phyloP scores from a whole-genome alignment of 805 yeast genomes.

The Kluyveromyces wickerhamii region DNA sequence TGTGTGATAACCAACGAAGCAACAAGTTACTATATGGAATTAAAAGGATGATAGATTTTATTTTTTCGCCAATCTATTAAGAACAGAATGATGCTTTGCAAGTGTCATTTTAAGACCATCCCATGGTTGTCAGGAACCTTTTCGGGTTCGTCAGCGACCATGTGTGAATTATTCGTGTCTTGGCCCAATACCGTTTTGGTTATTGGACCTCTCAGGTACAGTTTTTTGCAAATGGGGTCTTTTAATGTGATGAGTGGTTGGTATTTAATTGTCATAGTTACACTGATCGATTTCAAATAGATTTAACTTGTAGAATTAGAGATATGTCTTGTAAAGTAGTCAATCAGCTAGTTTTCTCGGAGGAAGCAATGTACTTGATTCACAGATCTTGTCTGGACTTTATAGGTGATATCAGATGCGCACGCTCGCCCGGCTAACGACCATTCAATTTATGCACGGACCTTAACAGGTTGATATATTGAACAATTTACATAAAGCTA shows the following conservation, averaged over 20 bases:
- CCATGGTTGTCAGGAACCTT: conserved; percentile 9
- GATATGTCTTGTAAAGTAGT: too few species aligned
- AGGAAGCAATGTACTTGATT: too few species aligned
- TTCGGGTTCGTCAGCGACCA: conserved; percentile 8
- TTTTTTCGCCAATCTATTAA: conserved; percentile 26
- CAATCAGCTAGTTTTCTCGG: too few species aligned
- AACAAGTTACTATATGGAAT: too few species aligned
- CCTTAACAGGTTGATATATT: conserved; percentile 5
- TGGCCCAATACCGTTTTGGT: conserved; percentile 18
- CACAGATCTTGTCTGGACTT: not conserved
- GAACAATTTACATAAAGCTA: conserved; percentile 5
- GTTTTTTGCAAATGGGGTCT: conserved; percentile 22
- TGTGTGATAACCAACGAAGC: too few species aligned
- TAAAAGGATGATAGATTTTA: conserved; percentile 27
- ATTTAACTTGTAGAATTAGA: not conserved
- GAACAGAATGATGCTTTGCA: conserved; percentile 20
- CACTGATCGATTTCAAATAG: conserved; percentile 45
- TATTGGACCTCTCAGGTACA: conserved; percentile 4
- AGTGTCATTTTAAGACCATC: conserved; percentile 16
- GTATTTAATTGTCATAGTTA: conserved; percentile 66
- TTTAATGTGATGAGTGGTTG: conserved; percentile 58
- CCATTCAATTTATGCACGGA: conserved; percentile 1
- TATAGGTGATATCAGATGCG: not conserved
- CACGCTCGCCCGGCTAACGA: too few species aligned
- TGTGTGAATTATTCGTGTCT: conserved; percentile 5